phyloP scores from a whole-genome alignment of 306 rosid species.

The Canavalia gladiata region DNA sequence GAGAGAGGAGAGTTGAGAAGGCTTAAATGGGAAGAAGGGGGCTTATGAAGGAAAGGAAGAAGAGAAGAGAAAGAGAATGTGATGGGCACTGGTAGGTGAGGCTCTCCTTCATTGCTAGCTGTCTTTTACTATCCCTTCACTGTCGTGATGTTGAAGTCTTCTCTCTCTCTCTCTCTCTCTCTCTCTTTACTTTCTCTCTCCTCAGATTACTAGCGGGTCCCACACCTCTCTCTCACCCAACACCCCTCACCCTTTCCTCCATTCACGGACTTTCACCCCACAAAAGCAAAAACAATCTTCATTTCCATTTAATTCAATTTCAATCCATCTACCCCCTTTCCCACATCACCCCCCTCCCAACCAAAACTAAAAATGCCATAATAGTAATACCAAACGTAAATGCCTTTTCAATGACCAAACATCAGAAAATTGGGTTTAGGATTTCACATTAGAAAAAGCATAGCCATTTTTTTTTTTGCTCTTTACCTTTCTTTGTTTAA shows the following conservation, averaged over 20 bases:
- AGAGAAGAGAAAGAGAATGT: conserved; percentile 51
- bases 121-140: conserved; percentile 72
- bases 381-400: background rate
- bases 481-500: conserved; percentile 34
- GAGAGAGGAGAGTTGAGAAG: conserved; percentile 56
- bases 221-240: conserved; percentile 50
- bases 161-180: conserved; percentile 34
- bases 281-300: background rate
- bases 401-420: background rate
- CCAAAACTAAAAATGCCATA: background rate
- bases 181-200: conserved; percentile 40
- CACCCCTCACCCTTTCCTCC: conserved; percentile 38
- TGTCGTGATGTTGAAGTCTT: conserved; percentile 80
- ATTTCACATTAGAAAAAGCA: background rate
- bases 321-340: background rate
- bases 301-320: conserved; percentile 24
- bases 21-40: conserved; percentile 60
- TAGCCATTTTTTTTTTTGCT: background rate
- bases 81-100: conserved; percentile 75
- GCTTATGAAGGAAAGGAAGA: conserved; percentile 46
- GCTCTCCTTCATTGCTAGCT: conserved; percentile 95
- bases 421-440: background rate
- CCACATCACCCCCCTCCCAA: background rate
- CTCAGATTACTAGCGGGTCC: conserved; percentile 62
- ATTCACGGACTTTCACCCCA: conserved; percentile 65